A percentile compares a stretch with the other conserved stretches of the same genome.
Evolutionary conservation across 768 basidiomycete species (phyloP).

Genomic region (Calocybe gangraenosa): DNA sequence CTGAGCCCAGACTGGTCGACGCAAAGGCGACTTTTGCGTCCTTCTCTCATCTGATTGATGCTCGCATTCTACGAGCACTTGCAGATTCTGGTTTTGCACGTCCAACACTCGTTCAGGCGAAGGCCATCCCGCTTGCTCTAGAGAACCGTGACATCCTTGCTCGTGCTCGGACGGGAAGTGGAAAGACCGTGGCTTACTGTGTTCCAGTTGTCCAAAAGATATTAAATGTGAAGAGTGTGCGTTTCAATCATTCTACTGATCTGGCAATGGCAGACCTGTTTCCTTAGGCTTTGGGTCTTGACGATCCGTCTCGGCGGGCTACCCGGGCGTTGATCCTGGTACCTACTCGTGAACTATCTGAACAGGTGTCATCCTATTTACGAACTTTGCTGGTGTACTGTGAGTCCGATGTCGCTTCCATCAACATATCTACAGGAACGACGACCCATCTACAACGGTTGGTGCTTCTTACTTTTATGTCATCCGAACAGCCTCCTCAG

Average conservation of each 20-base stretch:
- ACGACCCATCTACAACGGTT: slow-evolving; percentile 63
- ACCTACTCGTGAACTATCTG: slow-evolving; percentile 89
- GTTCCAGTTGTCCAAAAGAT: slow-evolving; percentile 90
- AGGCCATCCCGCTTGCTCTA: slow-evolving; percentile 89
- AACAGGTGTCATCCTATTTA: slow-evolving; percentile 80
- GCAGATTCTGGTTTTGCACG: slow-evolving; percentile 87
- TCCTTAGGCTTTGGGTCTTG: slow-evolving; percentile 31
- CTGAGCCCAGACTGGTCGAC: slow-evolving; percentile 44
- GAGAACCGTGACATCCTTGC: slow-evolving; percentile 90
- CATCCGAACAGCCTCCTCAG: not conserved
- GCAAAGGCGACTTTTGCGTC: slow-evolving; percentile 46
- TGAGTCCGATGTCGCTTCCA: slow-evolving; percentile 63
- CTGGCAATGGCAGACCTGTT: slow-evolving; percentile 6
- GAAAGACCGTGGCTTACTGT: slow-evolving; percentile 96
- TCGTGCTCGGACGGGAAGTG: slow-evolving; percentile 91
- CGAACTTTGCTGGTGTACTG: slow-evolving; percentile 69
- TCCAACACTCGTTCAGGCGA: slow-evolving; percentile 89
- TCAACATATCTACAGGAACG: slow-evolving; percentile 75
- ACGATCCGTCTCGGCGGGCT: slow-evolving; percentile 40
- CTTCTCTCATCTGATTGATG: slow-evolving; percentile 79
- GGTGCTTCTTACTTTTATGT: not conserved
- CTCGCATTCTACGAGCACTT: slow-evolving; percentile 81
- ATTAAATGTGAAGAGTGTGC: slow-evolving; percentile 71
- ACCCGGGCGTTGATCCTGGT: slow-evolving; percentile 81
- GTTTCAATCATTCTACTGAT: slow-evolving; percentile 26